Evolutionary conservation across 345 rosid species (phyloP).

Genomic region (Euphorbia lathyris): DNA sequence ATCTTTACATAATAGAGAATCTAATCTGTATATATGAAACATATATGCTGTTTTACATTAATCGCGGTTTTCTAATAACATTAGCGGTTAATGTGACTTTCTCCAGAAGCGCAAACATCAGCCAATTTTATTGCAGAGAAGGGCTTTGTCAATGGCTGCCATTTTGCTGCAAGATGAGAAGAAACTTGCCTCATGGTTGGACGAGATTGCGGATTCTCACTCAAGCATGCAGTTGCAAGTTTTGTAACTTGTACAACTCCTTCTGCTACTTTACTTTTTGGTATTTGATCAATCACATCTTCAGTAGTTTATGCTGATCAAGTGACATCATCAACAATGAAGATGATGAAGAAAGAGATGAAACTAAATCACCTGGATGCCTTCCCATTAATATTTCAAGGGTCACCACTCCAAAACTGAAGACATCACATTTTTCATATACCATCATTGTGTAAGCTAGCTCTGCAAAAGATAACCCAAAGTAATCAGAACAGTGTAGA

Average conservation of each 20-base stretch:
- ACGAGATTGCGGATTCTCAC: conserved; percentile 14
- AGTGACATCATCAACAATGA: background rate
- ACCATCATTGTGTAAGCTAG: conserved; percentile 11
- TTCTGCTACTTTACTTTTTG: background rate
- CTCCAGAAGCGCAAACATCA: background rate
- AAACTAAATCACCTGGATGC: conserved; percentile 11
- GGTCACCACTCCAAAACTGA: conserved; percentile 14
- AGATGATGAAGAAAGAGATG: background rate
- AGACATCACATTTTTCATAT: conserved; percentile 13
- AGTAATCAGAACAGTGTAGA: background rate
- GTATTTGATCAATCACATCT: conserved; percentile 13
- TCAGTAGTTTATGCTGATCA: background rate
- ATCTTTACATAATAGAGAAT: background rate
- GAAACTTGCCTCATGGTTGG: conserved; percentile 16
- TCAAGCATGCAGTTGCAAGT: conserved; percentile 12
- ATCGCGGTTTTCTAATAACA: background rate
- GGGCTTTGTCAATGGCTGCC: conserved; percentile 1
- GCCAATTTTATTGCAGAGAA: background rate
- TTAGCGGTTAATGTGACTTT: background rate
- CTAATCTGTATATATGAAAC: background rate
- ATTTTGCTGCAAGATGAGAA: background rate
- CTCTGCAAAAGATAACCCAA: background rate
- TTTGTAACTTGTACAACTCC: background rate
- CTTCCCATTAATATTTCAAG: conserved; percentile 15
- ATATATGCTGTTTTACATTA: background rate